Conservation (phyloP, 2,329 filamentous ascomycete species). For the Colletotrichum tofieldiae region DNA sequence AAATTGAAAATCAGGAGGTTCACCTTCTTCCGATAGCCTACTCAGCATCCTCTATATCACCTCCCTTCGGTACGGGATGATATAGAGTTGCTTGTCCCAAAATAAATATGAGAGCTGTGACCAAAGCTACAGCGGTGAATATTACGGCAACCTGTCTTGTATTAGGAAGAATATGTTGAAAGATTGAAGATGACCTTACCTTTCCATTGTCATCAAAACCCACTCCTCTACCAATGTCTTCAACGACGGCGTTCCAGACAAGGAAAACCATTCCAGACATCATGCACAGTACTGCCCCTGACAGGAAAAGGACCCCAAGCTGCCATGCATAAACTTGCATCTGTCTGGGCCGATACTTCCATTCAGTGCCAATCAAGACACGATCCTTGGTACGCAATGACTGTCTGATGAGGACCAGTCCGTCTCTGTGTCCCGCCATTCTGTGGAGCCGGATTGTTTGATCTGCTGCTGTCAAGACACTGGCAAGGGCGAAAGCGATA, state of each 20-base stretch:
- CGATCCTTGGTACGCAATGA: slow-evolving; percentile 30
- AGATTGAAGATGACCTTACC: not conserved
- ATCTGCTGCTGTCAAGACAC: slow-evolving; percentile 61
- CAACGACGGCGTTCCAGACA: slow-evolving; percentile 43
- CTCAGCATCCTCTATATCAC: slow-evolving; percentile 1
- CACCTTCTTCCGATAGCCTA: not conserved
- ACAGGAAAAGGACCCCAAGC: slow-evolving; percentile 44
- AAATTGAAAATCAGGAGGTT: too few relatives aligned
- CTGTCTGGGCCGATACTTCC: slow-evolving; percentile 31
- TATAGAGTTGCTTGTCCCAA: slow-evolving; percentile 5
- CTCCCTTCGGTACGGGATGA: slow-evolving; percentile 4
- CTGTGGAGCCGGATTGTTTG: slow-evolving; percentile 60
- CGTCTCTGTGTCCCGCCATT: slow-evolving; percentile 57
- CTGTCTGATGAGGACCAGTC: slow-evolving; percentile 52
- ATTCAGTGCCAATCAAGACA: not conserved
- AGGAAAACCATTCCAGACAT: slow-evolving; percentile 44
- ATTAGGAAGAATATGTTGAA: not conserved
- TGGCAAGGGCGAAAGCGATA: slow-evolving; percentile 65
- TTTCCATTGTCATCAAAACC: slow-evolving; percentile 17
- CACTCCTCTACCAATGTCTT: not conserved
- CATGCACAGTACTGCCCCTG: slow-evolving; percentile 45
- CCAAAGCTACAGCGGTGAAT: not conserved
- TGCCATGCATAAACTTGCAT: slow-evolving; percentile 47
- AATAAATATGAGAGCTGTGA: not conserved
- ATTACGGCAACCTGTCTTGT: not conserved